These are phyloP conservation scores for Funneliformis geosporum DNA, from an alignment of 192 early-diverging fungal species.

Conservation along the genomic window DNA sequence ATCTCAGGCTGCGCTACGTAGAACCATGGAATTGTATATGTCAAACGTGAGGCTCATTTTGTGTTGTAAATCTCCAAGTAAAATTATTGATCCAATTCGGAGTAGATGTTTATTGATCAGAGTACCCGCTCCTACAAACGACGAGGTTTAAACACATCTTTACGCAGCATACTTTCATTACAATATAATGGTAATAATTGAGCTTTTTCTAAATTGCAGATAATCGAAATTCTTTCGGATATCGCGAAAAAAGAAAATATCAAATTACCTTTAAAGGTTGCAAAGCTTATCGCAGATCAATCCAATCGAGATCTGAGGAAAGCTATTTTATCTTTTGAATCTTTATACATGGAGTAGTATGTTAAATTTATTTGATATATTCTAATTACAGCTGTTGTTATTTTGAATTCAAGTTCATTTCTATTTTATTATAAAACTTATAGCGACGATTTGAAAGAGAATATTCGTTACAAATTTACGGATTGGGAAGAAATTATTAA, in stretches of 20 bases:
- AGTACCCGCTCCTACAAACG: slow-evolving; percentile 73
- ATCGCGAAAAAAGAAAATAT: background rate
- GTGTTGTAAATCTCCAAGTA: slow-evolving; percentile 85
- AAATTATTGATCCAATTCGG: slow-evolving; percentile 91
- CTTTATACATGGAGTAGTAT: background rate
- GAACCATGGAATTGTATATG: slow-evolving; percentile 99
- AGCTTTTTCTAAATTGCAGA: background rate
- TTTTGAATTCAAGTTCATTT: background rate
- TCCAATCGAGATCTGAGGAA: background rate
- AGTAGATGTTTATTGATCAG: slow-evolving; percentile 90
- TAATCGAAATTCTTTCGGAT: background rate
- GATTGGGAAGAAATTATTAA: background rate
- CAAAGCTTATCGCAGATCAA: background rate
- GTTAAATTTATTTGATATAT: background rate
- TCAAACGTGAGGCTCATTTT: slow-evolving; percentile 89
- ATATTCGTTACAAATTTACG: background rate
- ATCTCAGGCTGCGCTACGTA: slow-evolving; percentile 91
- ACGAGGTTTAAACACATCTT: slow-evolving; percentile 57
- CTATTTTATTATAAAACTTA: background rate
- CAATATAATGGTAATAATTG: background rate
- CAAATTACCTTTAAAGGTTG: background rate
- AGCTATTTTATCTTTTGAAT: background rate
- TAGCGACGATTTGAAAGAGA: background rate
- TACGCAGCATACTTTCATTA: background rate
- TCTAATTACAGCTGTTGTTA: background rate